Evolutionary conservation across 2,329 filamentous ascomycete genomes (phyloP), one percentile per base, ranked within the genome.

Genomic region (Canariomyces notabilis): DNA sequence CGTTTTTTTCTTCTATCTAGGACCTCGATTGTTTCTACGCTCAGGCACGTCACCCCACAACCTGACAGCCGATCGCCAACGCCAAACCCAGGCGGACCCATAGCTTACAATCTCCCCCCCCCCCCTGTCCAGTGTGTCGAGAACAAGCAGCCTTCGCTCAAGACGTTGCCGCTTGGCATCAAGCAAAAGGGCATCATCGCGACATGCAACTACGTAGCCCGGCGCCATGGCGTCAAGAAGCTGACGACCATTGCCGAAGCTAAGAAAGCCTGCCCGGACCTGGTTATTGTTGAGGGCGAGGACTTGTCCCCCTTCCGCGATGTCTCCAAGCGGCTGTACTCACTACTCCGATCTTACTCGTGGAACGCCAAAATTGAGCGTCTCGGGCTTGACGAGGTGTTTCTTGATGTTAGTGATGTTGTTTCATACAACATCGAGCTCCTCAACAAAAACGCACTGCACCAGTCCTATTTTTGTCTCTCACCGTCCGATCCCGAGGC

Each of bases 21-120:
- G 82, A 87, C 65, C 87, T 89, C 64, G 87, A 91, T 70, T 95
- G 88, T 71, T 97, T 97, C 72, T 97, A 97, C 65, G 90, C 90
- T 18, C 88, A 89, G 40, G 89, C 46, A 55, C 34, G 55, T 44
- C 12, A 2, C 44, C 20, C 32, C 33, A 8, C 34, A 15, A 2
- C 33, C n/a, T n/a, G 18, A 15, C 12, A 36, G 26, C 18, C n/a
- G n/a, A n/a, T n/a, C n/a, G n/a, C n/a, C n/a, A n/a, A n/a, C n/a
- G n/a, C n/a, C n/a, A n/a, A n/a, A n/a, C n/a, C n/a, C n/a, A n/a
- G n/a, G n/a, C n/a, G n/a, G n/a, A n/a, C n/a, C n/a, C n/a, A n/a
- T n/a, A n/a, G n/a, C n/a, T n/a, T n/a, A n/a, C n/a, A n/a, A n/a
- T n/a, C n/a, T n/a, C n/a, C n/a, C n/a, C n/a, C n/a, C n/a, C n/a